Base-by-base conservation (phyloP, 1,284 basidiomycete genomes). In the Cystobasidium sp. region DNA sequence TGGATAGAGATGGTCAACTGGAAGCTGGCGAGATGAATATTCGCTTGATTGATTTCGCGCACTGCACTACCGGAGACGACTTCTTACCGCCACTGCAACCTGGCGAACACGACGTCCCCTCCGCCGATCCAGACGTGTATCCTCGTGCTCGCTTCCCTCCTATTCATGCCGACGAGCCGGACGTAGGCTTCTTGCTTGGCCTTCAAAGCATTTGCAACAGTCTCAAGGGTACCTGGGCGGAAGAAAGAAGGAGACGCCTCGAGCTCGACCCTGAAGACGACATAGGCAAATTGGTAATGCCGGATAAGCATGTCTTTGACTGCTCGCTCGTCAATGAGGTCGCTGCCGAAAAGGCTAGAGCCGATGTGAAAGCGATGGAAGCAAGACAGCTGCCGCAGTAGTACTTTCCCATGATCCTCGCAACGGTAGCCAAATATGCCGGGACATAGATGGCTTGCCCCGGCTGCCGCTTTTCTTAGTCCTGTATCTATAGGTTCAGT, bases 41-140 rank as follows among this genome's bases (percentile, higher is more conserved):
- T 77, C 92, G 95, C 39, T 89, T 99, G 72, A 97, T 99, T 75
- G 96, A 99, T 83, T 99, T 99, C 84, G 97, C 96, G 7, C 96
- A 98, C 82, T 98, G 96, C 75, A 98, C 95, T 8, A 98, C 95
- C 0, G 96, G 96, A 7, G 86, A 87, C 58, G 97, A 99, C 82
- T 98, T 94, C 87, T 82, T 91, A 68, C 88, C 89, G 10, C 82
- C 83, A 31, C 81, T 62, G 1, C 37, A 68, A 46, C 56, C 67
- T 20, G n/a, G 79, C 4, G 76, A 79, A 62, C 76, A 76, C 47
- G 76, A 76, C 12, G 80, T 76, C 81, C 24, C 77, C 77, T 72
- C 78, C 80, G 63, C 80, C 83, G 62, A 82, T 84, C 77, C 88
- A 87, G 63, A 85, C 85, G 41, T 86, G 87, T 77, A 89, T 88